Evolutionary conservation across 805 yeast species (phyloP).

Genomic region (Metschnikowia cubensis): DNA sequence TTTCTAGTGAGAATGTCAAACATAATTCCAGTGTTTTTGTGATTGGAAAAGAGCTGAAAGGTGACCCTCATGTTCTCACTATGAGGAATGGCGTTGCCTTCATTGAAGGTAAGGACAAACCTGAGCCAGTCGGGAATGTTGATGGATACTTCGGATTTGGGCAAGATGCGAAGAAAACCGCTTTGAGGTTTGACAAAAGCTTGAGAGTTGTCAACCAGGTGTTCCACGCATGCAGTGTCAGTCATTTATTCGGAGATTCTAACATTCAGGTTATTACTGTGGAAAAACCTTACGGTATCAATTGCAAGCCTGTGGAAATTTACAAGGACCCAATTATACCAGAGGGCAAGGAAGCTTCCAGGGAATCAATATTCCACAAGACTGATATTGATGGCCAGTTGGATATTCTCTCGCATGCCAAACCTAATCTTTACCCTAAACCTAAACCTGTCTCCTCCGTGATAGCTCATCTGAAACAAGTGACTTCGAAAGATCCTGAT

Average conservation of each 20-base stretch:
- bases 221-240: background rate
- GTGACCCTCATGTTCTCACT: background rate
- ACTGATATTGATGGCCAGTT: too few relatives aligned
- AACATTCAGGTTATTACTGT: background rate
- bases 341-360: background rate
- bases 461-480: background rate
- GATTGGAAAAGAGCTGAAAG: background rate
- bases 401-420: too few relatives aligned
- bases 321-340: background rate
- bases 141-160: background rate
- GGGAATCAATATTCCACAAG: background rate
- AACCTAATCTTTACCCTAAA: too few relatives aligned
- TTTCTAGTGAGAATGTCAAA: background rate
- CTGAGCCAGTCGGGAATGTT: background rate
- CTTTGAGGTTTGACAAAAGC: background rate
- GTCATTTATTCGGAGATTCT: background rate
- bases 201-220: background rate
- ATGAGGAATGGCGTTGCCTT: background rate
- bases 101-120: background rate
- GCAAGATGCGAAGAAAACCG: background rate
- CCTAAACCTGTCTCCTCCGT: background rate
- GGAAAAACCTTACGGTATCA: background rate
- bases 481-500: background rate
- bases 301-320: background rate
- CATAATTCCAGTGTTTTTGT: background rate